A percentile compares a stretch with the other conserved stretches of the same genome.
These are phyloP conservation scores for Termitomyces sp. DNA, from an alignment of 768 basidiomycete genomes.

Conservation along the genomic window DNA sequence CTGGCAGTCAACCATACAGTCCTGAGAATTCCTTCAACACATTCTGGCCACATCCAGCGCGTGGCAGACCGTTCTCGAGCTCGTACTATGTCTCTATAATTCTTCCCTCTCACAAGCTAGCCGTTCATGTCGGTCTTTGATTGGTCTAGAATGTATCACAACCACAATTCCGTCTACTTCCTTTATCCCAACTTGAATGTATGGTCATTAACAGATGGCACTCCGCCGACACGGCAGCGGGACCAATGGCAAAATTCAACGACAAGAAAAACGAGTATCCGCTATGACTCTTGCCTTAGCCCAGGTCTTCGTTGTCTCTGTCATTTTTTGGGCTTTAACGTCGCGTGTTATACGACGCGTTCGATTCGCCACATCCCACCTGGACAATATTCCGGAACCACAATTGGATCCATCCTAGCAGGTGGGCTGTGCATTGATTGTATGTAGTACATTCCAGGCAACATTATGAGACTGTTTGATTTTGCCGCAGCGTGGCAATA, in stretches of 20 bases:
- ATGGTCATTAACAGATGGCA: neutral
- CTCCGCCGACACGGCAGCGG: neutral
- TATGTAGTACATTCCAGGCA: too few relatives aligned
- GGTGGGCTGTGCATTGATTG: neutral
- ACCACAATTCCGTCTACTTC: neutral
- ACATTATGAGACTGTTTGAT: too few relatives aligned
- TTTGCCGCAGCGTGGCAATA: neutral
- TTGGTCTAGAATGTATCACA: slow-evolving; percentile 2
- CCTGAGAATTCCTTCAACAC: too few relatives aligned
- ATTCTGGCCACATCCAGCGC: neutral
- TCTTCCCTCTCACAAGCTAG: too few relatives aligned
- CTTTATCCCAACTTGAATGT: neutral
- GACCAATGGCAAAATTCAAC: neutral
- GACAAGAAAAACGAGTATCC: too few relatives aligned
- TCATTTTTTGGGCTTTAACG: neutral
- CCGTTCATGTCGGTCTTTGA: neutral
- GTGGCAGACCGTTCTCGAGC: neutral
- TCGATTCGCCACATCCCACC: neutral
- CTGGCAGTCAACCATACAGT: neutral
- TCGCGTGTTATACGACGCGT: too few relatives aligned
- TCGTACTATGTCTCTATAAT: neutral
- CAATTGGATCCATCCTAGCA: neutral
- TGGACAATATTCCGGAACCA: neutral
- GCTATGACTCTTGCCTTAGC: too few relatives aligned
- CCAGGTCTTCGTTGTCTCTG: neutral